A percentile compares a stretch with the other conserved stretches of the same genome.
These are phyloP conservation scores for Prototheca stagnorum DNA, from an alignment of 163 green algal genomes.

Conservation along the genomic window DNA sequence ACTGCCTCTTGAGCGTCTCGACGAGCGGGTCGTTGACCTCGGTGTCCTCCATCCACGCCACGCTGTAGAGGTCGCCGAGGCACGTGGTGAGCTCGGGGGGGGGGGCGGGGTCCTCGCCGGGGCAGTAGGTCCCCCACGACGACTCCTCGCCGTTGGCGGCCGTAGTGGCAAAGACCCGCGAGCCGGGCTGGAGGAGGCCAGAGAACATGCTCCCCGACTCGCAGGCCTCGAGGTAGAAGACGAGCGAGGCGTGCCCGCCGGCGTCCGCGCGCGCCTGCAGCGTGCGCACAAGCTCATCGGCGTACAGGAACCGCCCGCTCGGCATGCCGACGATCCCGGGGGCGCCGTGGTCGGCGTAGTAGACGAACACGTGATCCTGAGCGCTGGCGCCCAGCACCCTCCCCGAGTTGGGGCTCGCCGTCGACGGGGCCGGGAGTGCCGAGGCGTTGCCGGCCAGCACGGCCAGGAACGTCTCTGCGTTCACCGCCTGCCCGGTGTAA, in stretches of 20 bases:
- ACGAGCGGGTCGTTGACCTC: conserved; percentile 35
- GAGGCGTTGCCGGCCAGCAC: conserved; percentile 60
- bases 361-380: conserved; percentile 81
- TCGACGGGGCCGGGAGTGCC: not conserved
- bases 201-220: conserved; percentile 87
- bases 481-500: conserved; percentile 67
- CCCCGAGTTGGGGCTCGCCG: conserved; percentile 7
- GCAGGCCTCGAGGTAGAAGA: conserved; percentile 75
- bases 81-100: conserved; percentile 64
- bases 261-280: conserved; percentile 18
- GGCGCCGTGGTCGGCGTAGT: conserved; percentile 70
- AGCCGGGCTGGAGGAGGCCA: conserved; percentile 40
- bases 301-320: conserved; percentile 36
- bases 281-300: conserved; percentile 27
- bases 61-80: conserved; percentile 84
- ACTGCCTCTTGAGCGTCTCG: conserved; percentile 75
- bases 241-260: conserved; percentile 56
- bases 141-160: conserved; percentile 75
- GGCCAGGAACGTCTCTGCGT: conserved; percentile 51
- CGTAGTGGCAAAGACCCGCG: conserved; percentile 48
- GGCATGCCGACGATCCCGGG: conserved; percentile 85
- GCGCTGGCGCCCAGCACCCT: conserved; percentile 53
- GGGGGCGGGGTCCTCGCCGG: conserved; percentile 41
- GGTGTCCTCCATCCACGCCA: conserved; percentile 83
- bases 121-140: conserved; percentile 78